A percentile compares a stretch with the other conserved stretches of the same genome.
phyloP scores from a whole-genome alignment of 495 filamentous ascomycete species.

The Hypoxylon perforatum region DNA sequence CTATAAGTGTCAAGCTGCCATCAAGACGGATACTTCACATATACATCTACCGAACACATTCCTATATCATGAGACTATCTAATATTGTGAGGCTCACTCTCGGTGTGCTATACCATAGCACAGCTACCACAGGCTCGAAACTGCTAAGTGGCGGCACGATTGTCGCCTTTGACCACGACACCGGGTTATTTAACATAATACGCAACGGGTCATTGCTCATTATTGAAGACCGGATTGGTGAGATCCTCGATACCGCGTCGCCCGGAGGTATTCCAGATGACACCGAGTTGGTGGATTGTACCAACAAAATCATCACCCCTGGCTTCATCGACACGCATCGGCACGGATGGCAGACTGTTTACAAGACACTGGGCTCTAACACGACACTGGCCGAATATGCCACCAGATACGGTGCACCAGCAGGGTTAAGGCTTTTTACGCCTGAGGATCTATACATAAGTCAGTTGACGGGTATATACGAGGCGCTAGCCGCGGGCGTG shows the following conservation, averaged over 20 bases:
- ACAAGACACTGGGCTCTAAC: conserved; percentile 52
- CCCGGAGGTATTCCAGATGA: conserved; percentile 30
- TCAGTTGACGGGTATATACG: conserved; percentile 54
- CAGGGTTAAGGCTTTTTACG: conserved; percentile 23
- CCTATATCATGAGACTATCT: not conserved
- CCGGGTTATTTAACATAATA: conserved; percentile 5
- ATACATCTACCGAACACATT: not conserved
- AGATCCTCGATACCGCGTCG: not conserved
- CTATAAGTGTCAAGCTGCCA: too few relatives aligned
- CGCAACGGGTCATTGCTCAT: conserved; percentile 6
- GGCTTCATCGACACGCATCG: conserved; percentile 67
- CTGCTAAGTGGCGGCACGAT: conserved; percentile 16
- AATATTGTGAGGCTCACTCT: not conserved
- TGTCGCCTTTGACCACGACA: conserved; percentile 2
- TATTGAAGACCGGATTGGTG: not conserved
- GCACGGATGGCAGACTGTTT: conserved; percentile 63
- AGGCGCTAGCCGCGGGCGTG: conserved; percentile 51
- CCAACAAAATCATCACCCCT: conserved; percentile 58
- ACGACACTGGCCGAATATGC: conserved; percentile 49
- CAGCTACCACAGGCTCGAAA: not conserved
- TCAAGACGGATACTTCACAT: too few relatives aligned
- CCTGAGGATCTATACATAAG: conserved; percentile 54
- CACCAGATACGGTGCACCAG: conserved; percentile 30
- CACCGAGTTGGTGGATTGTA: conserved; percentile 55
- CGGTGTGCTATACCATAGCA: not conserved